These are phyloP conservation scores for Boletus subparvulus DNA, from an alignment of 768 basidiomycete genomes.

Conservation along the genomic window DNA sequence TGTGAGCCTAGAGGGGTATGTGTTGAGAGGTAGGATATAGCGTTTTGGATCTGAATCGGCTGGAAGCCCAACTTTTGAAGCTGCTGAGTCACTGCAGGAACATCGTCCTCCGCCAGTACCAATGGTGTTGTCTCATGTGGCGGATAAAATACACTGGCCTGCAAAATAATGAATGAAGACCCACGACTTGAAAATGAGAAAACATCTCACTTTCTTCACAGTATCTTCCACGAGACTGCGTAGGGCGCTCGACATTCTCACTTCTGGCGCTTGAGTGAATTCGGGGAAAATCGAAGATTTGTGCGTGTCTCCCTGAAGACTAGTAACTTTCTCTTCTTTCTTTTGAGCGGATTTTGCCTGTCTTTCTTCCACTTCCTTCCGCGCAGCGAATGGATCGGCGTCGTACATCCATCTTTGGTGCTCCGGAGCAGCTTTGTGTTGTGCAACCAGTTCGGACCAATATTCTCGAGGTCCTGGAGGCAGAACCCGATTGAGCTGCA, in stretches of 20 bases:
- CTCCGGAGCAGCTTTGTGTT: slow-evolving; percentile 65
- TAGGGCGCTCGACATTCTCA: slow-evolving; percentile 75
- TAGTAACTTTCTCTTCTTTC: slow-evolving; percentile 34
- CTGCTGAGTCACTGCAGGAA: slow-evolving; percentile 47
- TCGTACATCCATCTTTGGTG: slow-evolving; percentile 86
- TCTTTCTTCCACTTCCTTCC: slow-evolving; percentile 61
- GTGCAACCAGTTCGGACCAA: slow-evolving; percentile 72
- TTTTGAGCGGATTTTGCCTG: slow-evolving; percentile 57
- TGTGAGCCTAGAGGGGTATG: slow-evolving; percentile 60
- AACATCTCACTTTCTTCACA: slow-evolving; percentile 62
- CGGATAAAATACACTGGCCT: slow-evolving; percentile 56
- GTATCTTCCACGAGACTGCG: slow-evolving; percentile 80
- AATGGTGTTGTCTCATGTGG: slow-evolving; percentile 35
- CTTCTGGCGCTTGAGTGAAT: slow-evolving; percentile 61
- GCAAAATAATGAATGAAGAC: not conserved
- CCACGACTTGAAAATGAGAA: not conserved
- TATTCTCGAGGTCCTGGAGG: slow-evolving; percentile 86
- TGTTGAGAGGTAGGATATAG: slow-evolving; percentile 54
- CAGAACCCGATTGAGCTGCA: slow-evolving; percentile 71
- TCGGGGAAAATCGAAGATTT: slow-evolving; percentile 29
- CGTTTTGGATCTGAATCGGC: slow-evolving; percentile 48
- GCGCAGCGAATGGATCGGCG: slow-evolving; percentile 82
- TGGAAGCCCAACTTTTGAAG: slow-evolving; percentile 70
- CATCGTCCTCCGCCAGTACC: slow-evolving; percentile 44
- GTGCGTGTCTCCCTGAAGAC: slow-evolving; percentile 17